These are phyloP conservation scores for Scheffersomyces coipomensis DNA, from an alignment of 805 yeast genomes.

Conservation along the genomic window DNA sequence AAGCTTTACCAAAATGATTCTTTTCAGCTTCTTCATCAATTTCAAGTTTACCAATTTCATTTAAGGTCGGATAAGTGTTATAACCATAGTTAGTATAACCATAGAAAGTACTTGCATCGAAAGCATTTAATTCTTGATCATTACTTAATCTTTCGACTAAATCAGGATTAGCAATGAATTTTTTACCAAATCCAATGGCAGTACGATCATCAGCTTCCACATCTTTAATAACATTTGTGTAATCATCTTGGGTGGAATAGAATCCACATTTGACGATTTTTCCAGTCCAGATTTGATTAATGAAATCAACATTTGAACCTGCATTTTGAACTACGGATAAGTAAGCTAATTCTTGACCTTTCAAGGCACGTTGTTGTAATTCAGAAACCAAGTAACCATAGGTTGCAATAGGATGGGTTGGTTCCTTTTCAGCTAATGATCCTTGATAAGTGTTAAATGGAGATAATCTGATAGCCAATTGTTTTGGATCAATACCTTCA, in stretches of 20 bases:
- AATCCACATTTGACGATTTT: constrained; percentile 14
- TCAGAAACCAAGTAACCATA: constrained; percentile 26
- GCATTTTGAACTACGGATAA: constrained; percentile 30
- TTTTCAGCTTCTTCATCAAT: constrained; percentile 7
- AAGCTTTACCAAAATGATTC: constrained; percentile 5
- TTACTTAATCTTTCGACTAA: constrained; percentile 34
- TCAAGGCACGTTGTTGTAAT: constrained; percentile 28
- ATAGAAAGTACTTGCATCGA: constrained; percentile 43
- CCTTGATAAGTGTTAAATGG: constrained; percentile 34
- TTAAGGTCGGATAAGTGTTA: constrained; percentile 11
- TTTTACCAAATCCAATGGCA: constrained; percentile 38
- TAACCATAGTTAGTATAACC: constrained; percentile 27
- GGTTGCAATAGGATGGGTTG: constrained; percentile 10
- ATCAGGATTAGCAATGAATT: constrained; percentile 46
- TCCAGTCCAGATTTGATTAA: constrained; percentile 28
- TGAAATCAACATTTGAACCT: constrained; percentile 14
- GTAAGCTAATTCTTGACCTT: constrained; percentile 31
- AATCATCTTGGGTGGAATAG: constrained; percentile 9
- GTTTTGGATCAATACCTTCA: constrained; percentile 28
- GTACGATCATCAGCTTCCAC: constrained; percentile 30
- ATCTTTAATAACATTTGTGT: constrained; percentile 8
- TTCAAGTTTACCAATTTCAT: neutral
- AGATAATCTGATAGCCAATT: constrained; percentile 31
- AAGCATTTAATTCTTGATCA: constrained; percentile 32
- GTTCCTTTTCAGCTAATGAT: constrained; percentile 27